Base-by-base conservation (phyloP, 2,329 filamentous ascomycete genomes). In the Scedosporium boydii region DNA sequence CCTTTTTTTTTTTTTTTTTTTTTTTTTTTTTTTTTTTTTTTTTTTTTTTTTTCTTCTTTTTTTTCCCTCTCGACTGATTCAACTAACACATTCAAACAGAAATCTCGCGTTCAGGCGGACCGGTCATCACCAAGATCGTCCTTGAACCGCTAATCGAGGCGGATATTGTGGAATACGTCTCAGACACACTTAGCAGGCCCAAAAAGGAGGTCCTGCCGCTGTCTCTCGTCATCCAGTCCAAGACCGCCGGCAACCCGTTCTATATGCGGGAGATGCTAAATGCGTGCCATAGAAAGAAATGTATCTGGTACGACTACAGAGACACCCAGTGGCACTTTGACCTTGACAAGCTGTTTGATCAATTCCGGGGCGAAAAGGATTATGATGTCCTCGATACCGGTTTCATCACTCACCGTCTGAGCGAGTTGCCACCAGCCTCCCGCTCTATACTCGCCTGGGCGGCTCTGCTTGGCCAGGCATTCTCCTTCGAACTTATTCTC, bases 261-360 rank as follows among this genome's bases (percentile, higher is more conserved):
- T 96, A 95, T 69, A 89, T 96, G 72, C 83, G 91, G 62, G 91
- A 96, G 74, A 96, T 97, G 83, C 82, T 97, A 4, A 90, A 90
- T 69, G 88, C 89, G 3, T 96, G 91, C 71, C 87, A 96, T 72
- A 86, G 90, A 48, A 95, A 91, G 70, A 88, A 88, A 67, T 96
- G 90, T 72, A 89, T 97, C 59, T 96, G 87, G 84, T 97, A 96
- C 73, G 91, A 92, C 65, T 96, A 95, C 80, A 87, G 86, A 67
- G 85, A 88, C 66, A 90, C 87, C 57, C 82, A 83, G 56, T 98
- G 93, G 93, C 82, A 88, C 55, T 97, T 88, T 71, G 89, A 96
- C 69, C 77, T 97, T 10, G 92, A 97, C 73, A 86, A 84, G 66
- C 85, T 97, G 1, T 96, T 96, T 70, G 86, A 88, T 57, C 87